phyloP scores from a whole-genome alignment of 352 stramenopile genomes.

The Thalassiosira exigua region DNA sequence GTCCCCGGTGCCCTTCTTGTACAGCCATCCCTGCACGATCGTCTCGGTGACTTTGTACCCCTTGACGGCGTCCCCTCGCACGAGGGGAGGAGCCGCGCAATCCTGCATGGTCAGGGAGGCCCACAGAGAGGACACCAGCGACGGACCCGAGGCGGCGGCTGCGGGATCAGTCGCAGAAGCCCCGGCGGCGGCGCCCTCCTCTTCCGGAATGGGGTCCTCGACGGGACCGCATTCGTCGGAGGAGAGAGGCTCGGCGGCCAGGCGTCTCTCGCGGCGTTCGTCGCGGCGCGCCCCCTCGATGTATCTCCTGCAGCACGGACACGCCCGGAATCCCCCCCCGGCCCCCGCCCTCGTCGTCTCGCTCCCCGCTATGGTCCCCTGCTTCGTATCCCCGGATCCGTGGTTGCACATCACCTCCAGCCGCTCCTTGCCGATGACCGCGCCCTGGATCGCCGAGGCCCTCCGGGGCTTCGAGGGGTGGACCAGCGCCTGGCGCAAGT shows the following conservation, averaged over 20 bases:
- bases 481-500: background rate
- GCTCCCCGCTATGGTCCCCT: background rate
- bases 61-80: background rate
- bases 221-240: background rate
- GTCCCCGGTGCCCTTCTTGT: conserved; percentile 71
- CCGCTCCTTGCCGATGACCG: conserved; percentile 16
- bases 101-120: no score
- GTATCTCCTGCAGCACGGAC: conserved; percentile 23
- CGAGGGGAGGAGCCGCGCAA: background rate
- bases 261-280: background rate
- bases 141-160: no score
- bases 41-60: conserved; percentile 19
- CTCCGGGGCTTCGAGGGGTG: background rate
- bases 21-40: conserved; percentile 66
- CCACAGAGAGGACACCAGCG: no score
- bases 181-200: background rate
- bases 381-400: background rate
- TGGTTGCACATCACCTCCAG: conserved; percentile 1
- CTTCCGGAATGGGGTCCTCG: background rate
- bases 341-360: background rate
- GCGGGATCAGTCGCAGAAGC: no score
- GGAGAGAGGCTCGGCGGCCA: background rate
- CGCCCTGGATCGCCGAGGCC: background rate
- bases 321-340: background rate
- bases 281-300: conserved; percentile 6